Base-by-base conservation (phyloP, 2,329 filamentous ascomycete species). In the Claviceps fusiformis region DNA sequence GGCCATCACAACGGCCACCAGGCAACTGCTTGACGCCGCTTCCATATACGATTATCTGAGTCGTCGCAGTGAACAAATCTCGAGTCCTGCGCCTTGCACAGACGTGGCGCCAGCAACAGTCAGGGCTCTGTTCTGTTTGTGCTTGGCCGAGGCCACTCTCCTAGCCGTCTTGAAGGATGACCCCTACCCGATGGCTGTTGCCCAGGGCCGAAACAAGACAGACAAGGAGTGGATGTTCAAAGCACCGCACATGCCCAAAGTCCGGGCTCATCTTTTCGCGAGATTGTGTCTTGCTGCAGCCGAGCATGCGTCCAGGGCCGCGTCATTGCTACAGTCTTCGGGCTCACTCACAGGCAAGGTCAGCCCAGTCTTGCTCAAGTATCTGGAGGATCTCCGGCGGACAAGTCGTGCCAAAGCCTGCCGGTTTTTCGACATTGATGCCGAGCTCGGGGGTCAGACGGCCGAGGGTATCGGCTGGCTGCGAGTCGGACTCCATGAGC, bases 181-280 rank as follows among this genome's bases (percentile, higher is more conserved):
- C 64, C 90, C 92, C 0, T 97, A 96, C 64, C 86, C 92, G 1
- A 83, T 86, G 1, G 80, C 85, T 7, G 85, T 95, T 2, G 83
- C 89, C 0, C 88, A 95, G 63, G 82, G 85, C 55, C 80, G 91
- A 50, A 95, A 95, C 65, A 81, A 85, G 54, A 83, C 85, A 61
- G 89, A 91, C 68, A 89, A 81, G 58, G 92, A 97, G 61, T 98
- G 92, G 92, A 97, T 97, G 90, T 95, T 93, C 68, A 89, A 87
- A 63, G 81, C 89, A 0, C 89, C 92, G 0, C 83, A 89, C 52
- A 88, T 96, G 51, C 87, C 90, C 35, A 91, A 92, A 65, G 90
- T 95, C 19, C 83, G 92, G 50, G 89, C 89, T 9, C 85, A 95
- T 64, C 76, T 98, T 1, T 95, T 95, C 65, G 90, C 90, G 1